These are phyloP conservation scores for Plasmodium inui DNA, from an alignment of 169 alveolate genomes.

Conservation along the genomic window DNA sequence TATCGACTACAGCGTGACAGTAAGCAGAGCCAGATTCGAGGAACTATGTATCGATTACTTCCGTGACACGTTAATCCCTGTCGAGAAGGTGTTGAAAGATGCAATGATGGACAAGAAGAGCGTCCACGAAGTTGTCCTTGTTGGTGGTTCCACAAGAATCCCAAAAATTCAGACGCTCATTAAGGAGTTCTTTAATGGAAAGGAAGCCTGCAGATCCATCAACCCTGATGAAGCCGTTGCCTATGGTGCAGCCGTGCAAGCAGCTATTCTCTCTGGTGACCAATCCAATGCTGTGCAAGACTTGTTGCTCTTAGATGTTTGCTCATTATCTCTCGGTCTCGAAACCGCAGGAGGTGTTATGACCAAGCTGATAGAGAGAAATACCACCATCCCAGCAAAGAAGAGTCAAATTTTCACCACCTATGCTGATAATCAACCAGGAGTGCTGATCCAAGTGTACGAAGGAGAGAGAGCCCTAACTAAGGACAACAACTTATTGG, in stretches of 20 bases:
- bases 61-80: conserved; percentile 96
- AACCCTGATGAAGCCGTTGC: conserved; percentile 98
- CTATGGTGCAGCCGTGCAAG: conserved; percentile 97
- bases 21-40: conserved; percentile 98
- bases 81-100: conserved; percentile 96
- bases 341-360: conserved; percentile 97
- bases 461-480: conserved; percentile 98
- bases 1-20: conserved; percentile 94
- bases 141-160: conserved; percentile 98
- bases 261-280: conserved; percentile 94
- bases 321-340: conserved; percentile 94
- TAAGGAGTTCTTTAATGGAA: conserved; percentile 94
- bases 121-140: conserved; percentile 96
- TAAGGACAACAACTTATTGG: conserved; percentile 96
- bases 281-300: conserved; percentile 92
- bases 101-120: conserved; percentile 93
- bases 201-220: conserved; percentile 93
- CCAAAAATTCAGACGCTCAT: conserved; percentile 95
- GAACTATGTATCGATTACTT: conserved; percentile 96
- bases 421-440: conserved; percentile 96
- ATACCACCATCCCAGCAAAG: conserved; percentile 96
- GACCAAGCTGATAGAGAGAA: conserved; percentile 93
- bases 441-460: conserved; percentile 95
- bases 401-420: conserved; percentile 95
- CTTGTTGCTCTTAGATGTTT: conserved; percentile 93